These are phyloP conservation scores for Hawksworthiomyces lignivorus DNA, from an alignment of 2,329 filamentous ascomycete genomes.

Conservation along the genomic window DNA sequence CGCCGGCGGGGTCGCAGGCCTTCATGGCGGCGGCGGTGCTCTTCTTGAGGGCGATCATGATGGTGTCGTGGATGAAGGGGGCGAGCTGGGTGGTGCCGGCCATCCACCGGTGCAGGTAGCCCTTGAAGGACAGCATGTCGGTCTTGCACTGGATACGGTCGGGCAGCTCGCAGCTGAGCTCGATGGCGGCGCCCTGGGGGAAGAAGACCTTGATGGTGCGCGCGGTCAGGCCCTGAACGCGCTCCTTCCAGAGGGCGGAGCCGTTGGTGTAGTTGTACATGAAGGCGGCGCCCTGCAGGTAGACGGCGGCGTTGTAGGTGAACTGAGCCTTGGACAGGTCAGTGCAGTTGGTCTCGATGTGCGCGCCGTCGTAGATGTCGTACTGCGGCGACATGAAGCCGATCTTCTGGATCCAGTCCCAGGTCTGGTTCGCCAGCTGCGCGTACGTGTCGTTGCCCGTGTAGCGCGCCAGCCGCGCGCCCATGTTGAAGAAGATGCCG, in stretches of 20 bases:
- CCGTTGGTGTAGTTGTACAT: slow-evolving; percentile 38
- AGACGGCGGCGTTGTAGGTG: slow-evolving; percentile 16
- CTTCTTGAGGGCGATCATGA: slow-evolving; percentile 48
- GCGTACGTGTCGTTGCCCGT: slow-evolving; percentile 71
- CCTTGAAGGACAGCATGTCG: slow-evolving; percentile 69
- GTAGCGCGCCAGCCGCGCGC: slow-evolving; percentile 57
- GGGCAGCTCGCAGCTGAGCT: slow-evolving; percentile 56
- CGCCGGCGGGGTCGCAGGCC: slow-evolving; percentile 48
- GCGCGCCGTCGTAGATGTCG: slow-evolving; percentile 55
- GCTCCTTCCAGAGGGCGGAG: slow-evolving; percentile 42
- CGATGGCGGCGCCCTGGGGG: slow-evolving; percentile 52
- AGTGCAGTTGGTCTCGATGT: slow-evolving; percentile 50
- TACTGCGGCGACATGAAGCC: slow-evolving; percentile 51
- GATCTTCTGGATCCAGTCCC: slow-evolving; percentile 56
- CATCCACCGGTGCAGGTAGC: slow-evolving; percentile 60
- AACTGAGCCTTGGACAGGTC: slow-evolving; percentile 29
- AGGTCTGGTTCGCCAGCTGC: slow-evolving; percentile 68
- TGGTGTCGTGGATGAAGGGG: slow-evolving; percentile 45
- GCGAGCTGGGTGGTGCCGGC: slow-evolving; percentile 53
- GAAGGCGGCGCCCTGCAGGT: slow-evolving; percentile 16
- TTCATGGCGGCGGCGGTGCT: slow-evolving; percentile 52
- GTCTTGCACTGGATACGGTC: slow-evolving; percentile 48
- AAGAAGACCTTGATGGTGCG: slow-evolving; percentile 45
- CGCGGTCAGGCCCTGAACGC: slow-evolving; percentile 47
- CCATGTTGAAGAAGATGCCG: slow-evolving; percentile 44